These are phyloP conservation scores for Erysimum cheiri DNA, from an alignment of 441 rosid species.

Conservation along the genomic window DNA sequence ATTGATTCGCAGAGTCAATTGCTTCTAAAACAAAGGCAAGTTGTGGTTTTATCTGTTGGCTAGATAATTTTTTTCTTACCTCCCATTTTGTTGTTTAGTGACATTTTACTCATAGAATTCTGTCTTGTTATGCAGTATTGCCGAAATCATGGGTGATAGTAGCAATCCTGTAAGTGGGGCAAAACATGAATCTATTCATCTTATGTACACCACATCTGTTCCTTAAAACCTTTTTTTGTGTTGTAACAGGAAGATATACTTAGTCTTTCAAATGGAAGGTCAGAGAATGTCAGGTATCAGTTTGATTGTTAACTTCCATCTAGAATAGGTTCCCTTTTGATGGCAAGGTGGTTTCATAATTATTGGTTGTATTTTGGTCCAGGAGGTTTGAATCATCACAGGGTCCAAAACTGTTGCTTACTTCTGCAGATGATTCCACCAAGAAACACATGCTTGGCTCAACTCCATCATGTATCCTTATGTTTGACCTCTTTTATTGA, in stretches of 20 bases:
- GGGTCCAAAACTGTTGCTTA: slow-evolving; percentile 70
- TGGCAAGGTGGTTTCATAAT: slow-evolving; percentile 32
- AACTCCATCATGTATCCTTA: slow-evolving; percentile 85
- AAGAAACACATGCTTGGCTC: slow-evolving; percentile 75
- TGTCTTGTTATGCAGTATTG: slow-evolving; percentile 66
- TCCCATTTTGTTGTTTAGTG: slow-evolving; percentile 25
- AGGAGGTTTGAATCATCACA: slow-evolving; percentile 77
- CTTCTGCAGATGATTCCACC: slow-evolving; percentile 75
- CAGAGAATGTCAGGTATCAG: slow-evolving; percentile 65
- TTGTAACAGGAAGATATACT: slow-evolving; percentile 66
- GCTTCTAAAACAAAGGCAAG: slow-evolving; percentile 87
- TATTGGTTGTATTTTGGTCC: slow-evolving; percentile 44
- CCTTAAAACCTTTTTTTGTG: slow-evolving; percentile 40
- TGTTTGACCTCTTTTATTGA: slow-evolving; percentile 25
- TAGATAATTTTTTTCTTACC: slow-evolving; percentile 21
- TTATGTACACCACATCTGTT: slow-evolving; percentile 23
- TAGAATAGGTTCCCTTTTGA: slow-evolving; percentile 23
- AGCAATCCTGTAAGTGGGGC: slow-evolving; percentile 60
- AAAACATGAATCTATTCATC: slow-evolving; percentile 25
- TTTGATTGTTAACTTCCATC: slow-evolving; percentile 21
- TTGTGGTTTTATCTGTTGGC: slow-evolving; percentile 33
- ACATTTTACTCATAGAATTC: slow-evolving; percentile 43
- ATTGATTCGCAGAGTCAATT: slow-evolving; percentile 69
- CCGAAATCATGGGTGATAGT: slow-evolving; percentile 80
- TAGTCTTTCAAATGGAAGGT: slow-evolving; percentile 59